phyloP scores from a whole-genome alignment of 768 basidiomycete species.

The Boletellus sp. region DNA sequence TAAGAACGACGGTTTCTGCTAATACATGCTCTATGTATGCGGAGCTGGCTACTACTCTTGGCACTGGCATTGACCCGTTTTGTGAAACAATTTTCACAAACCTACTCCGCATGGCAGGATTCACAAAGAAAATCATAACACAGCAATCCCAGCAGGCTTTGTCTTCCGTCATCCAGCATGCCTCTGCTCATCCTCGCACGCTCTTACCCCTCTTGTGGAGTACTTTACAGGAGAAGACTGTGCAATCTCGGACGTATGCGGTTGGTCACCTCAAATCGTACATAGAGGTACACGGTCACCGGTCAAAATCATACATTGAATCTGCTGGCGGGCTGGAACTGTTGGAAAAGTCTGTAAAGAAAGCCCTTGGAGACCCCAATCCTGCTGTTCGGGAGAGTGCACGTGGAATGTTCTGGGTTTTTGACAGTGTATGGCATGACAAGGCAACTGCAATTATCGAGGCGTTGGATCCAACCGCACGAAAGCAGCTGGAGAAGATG shows the following conservation, averaged over 20 bases:
- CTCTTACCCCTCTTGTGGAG: constrained; percentile 66
- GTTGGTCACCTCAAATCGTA: constrained; percentile 72
- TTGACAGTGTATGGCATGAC: constrained; percentile 71
- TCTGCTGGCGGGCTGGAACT: constrained; percentile 60
- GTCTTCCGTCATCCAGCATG: constrained; percentile 60
- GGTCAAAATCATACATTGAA: constrained; percentile 66
- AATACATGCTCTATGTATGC: constrained; percentile 74
- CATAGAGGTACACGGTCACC: constrained; percentile 66
- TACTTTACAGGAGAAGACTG: constrained; percentile 74
- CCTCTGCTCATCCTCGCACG: constrained; percentile 66
- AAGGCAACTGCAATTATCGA: constrained; percentile 61
- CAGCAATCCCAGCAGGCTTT: constrained; percentile 79
- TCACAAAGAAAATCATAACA: constrained; percentile 90
- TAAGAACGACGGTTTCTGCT: constrained; percentile 85
- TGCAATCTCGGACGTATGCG: constrained; percentile 65
- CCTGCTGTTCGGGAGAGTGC: constrained; percentile 72
- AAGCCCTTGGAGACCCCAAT: constrained; percentile 73
- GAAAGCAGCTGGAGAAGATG: constrained; percentile 83
- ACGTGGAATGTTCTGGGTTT: constrained; percentile 76
- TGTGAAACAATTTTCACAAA: constrained; percentile 74
- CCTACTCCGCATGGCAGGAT: constrained; percentile 79
- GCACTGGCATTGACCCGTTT: constrained; percentile 68
- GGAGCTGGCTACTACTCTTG: constrained; percentile 69
- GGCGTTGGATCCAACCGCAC: constrained; percentile 59
- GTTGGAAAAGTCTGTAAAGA: constrained; percentile 71